Conservation (phyloP, 2,329 filamentous ascomycete species). For the Xylaria sp. region DNA sequence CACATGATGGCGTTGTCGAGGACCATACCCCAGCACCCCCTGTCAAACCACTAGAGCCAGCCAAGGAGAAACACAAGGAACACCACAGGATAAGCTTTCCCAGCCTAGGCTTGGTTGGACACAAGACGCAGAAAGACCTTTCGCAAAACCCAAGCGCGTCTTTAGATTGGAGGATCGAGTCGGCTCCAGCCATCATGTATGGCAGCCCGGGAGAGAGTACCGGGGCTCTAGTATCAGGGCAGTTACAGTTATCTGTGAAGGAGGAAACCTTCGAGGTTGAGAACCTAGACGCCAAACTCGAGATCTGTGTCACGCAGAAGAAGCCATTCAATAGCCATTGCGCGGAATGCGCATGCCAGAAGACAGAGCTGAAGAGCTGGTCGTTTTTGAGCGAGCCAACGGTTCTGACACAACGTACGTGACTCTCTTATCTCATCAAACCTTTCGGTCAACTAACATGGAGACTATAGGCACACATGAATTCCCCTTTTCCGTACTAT, state of each 20-base stretch:
- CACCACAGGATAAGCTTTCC: slow-evolving; percentile 54
- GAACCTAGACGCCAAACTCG: slow-evolving; percentile 77
- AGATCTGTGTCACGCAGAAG: slow-evolving; percentile 79
- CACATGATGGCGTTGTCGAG: slow-evolving; percentile 51
- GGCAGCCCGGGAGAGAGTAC: slow-evolving; percentile 79
- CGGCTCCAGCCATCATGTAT: slow-evolving; percentile 86
- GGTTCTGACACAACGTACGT: slow-evolving; percentile 61
- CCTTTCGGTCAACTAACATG: slow-evolving; percentile 40
- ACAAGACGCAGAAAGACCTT: slow-evolving; percentile 55
- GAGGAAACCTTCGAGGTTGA: slow-evolving; percentile 75
- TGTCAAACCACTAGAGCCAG: slow-evolving; percentile 54
- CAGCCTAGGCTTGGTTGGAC: slow-evolving; percentile 56
- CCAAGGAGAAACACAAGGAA: slow-evolving; percentile 56
- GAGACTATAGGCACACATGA: slow-evolving; percentile 70
- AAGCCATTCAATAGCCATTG: slow-evolving; percentile 85
- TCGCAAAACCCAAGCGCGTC: slow-evolving; percentile 54
- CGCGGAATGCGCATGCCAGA: slow-evolving; percentile 76
- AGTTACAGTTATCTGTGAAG: slow-evolving; percentile 78
- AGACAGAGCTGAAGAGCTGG: slow-evolving; percentile 82
- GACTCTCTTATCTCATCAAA: background rate
- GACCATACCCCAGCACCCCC: slow-evolving; percentile 43
- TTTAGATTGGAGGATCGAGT: slow-evolving; percentile 76
- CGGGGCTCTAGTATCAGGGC: slow-evolving; percentile 86
- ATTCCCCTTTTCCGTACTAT: slow-evolving; percentile 89
- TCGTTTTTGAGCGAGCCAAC: slow-evolving; percentile 73